Evolutionary conservation across 2,329 filamentous ascomycete genomes (phyloP).

Genomic region (Venturiaceae sp.): DNA sequence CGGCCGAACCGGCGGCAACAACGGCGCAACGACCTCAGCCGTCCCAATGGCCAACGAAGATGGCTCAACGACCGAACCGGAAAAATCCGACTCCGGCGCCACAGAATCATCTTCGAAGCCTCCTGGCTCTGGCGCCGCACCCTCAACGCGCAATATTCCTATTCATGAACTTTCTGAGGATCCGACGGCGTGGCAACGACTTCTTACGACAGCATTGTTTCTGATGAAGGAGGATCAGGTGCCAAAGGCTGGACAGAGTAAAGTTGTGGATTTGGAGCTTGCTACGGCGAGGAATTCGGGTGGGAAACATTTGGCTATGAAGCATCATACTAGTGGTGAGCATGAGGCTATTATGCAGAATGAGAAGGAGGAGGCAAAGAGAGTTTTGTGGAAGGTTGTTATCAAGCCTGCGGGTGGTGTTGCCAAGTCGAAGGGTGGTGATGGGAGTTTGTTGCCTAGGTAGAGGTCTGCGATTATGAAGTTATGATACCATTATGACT

Average conservation of each 20-base stretch:
- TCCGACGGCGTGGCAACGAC: slow-evolving; percentile 6
- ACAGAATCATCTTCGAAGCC: background rate
- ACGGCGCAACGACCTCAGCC: background rate
- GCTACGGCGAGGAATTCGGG: background rate
- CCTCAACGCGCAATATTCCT: background rate
- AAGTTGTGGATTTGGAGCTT: slow-evolving; percentile 4
- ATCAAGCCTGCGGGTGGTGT: background rate
- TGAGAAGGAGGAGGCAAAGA: background rate
- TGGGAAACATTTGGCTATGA: slow-evolving; percentile 7
- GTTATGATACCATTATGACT: no score
- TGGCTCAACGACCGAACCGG: background rate
- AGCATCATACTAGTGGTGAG: slow-evolving; percentile 1
- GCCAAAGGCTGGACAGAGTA: slow-evolving; percentile 1
- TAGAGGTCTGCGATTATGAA: no score
- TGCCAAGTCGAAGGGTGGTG: slow-evolving; percentile 1
- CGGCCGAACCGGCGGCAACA: background rate
- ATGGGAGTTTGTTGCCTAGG: no score
- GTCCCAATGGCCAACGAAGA: slow-evolving; percentile 5
- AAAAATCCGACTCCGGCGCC: background rate
- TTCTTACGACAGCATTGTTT: slow-evolving; percentile 4
- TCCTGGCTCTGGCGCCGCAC: background rate
- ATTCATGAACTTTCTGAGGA: background rate
- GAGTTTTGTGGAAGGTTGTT: slow-evolving; percentile 6
- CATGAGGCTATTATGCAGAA: slow-evolving; percentile 2
- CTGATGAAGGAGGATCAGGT: slow-evolving; percentile 7